Evolutionary conservation across 352 stramenopile genomes (phyloP), one percentile per base, ranked within the genome.

Genomic region (Plasmopara viticola): DNA sequence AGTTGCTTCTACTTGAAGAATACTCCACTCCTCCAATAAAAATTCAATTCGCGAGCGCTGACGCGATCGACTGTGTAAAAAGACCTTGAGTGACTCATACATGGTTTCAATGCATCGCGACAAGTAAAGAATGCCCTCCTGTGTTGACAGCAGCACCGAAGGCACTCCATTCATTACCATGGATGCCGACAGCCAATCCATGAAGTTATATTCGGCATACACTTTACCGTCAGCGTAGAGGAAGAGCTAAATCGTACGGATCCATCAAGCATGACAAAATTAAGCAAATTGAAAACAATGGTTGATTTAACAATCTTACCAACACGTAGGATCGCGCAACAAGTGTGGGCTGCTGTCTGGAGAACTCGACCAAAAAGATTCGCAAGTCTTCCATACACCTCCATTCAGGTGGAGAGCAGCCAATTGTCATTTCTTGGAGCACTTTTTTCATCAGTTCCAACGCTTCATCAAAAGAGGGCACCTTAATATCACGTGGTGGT

Each of bases 221-320:
- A 94, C 83, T 58, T 91, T 91, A 61, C 84, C 87, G 48, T 94
- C 81, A 28, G 77, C 80, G 56, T 91, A 94, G 53, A 94, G 38
- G 53, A 91, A 83, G 14, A 94, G 70, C 83, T 91, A 53, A 25
- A 37, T 47, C 35, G 46, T 41, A 46, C 18, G 4, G 47, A 31
- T 18, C 1, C 20, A 53, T 41, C 14, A 61, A 20, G 28, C 44
- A 44, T 17, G 13, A 53, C 6, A 2, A 30, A 48, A 9, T 34
- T 56, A 43, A 51, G 15, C 35, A 48, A 29, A 37, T 13, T 2
- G 30, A 14, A 34, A 42, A 25, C 37, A 41, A 17, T 40, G 42
- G 14, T n/a, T 2, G 12, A 7, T 6, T 33, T 25, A 9, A 37
- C 50, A 9, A 13, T 69, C 77, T 51, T 74, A 90, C 83, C 72